Conservation (phyloP, 495 filamentous ascomycete genomes). For the Penicillium dipodomyicola region DNA sequence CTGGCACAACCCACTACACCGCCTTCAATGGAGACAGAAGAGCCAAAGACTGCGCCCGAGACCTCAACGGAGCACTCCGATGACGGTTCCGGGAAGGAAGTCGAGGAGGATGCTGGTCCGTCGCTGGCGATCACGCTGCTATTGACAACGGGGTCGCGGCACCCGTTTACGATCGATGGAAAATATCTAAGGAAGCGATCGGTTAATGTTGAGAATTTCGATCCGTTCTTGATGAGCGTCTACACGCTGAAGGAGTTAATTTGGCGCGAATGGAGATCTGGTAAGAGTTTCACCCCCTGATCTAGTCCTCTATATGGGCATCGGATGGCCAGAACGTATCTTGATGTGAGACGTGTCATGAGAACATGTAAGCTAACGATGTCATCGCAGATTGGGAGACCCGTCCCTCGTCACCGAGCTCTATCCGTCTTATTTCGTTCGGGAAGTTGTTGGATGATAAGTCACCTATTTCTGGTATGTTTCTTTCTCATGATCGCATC, state of each 20-base stretch:
- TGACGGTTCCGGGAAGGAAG: slow-evolving; percentile 41
- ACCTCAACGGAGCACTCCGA: slow-evolving; percentile 37
- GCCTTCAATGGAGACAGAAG: slow-evolving; percentile 32
- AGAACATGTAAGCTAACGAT: slow-evolving; percentile 3
- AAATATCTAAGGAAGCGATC: slow-evolving; percentile 78
- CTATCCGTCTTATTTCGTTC: slow-evolving; percentile 84
- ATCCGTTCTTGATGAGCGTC: slow-evolving; percentile 84
- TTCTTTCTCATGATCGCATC: background rate
- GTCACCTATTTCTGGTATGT: slow-evolving; percentile 67
- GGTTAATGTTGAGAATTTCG: slow-evolving; percentile 69
- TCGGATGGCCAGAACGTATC: background rate
- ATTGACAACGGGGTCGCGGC: slow-evolving; percentile 74
- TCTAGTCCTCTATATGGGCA: background rate
- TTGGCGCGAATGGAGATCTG: slow-evolving; percentile 80
- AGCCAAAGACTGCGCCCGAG: slow-evolving; percentile 34
- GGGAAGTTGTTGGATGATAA: slow-evolving; percentile 87
- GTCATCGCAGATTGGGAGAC: slow-evolving; percentile 73
- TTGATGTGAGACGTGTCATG: background rate
- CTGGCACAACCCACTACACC: slow-evolving; percentile 18
- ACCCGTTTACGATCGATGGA: slow-evolving; percentile 83
- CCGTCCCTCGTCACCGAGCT: slow-evolving; percentile 75
- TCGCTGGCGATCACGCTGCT: slow-evolving; percentile 67
- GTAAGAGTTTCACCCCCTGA: slow-evolving; percentile 34
- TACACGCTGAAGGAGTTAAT: slow-evolving; percentile 93
- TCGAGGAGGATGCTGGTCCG: slow-evolving; percentile 45